Conservation (phyloP, 108 stramenopile species). For the Fragilariopsis cylindrus region DNA sequence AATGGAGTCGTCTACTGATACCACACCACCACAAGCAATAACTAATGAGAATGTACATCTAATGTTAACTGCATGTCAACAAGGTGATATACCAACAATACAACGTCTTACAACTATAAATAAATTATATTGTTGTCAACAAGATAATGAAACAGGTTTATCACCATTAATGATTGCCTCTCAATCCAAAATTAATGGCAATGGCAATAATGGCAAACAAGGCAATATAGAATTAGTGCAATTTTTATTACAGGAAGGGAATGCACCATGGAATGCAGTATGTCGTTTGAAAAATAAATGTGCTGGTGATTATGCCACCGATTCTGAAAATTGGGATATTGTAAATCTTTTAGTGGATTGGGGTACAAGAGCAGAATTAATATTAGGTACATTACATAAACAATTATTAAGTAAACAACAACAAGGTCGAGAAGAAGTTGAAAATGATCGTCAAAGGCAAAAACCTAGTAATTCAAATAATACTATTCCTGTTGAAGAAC, state of each 20-base stretch:
- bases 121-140: conserved; percentile 53
- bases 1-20: no score
- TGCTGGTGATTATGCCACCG: conserved; percentile 90
- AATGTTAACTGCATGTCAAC: conserved; percentile 48
- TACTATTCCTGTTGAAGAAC: conserved; percentile 41
- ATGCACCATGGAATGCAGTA: conserved; percentile 94
- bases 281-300: conserved; percentile 71
- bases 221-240: conserved; percentile 59
- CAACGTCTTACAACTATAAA: conserved; percentile 25
- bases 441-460: neutral
- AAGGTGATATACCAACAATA: conserved; percentile 26
- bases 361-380: conserved; percentile 76
- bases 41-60: conserved; percentile 30
- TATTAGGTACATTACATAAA: conserved; percentile 67
- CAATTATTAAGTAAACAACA: conserved; percentile 76
- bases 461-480: neutral
- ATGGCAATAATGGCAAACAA: neutral
- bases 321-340: conserved; percentile 70
- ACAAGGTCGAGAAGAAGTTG: conserved; percentile 31
- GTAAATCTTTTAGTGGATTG: conserved; percentile 83
- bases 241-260: conserved; percentile 50
- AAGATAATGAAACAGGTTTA: conserved; percentile 66
- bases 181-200: no score
- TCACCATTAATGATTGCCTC: conserved; percentile 83
- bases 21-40: neutral